A percentile compares a stretch with the other conserved stretches of the same genome.
phyloP scores from a whole-genome alignment of 2,329 filamentous ascomycete species.

The Polychaeton citri region DNA sequence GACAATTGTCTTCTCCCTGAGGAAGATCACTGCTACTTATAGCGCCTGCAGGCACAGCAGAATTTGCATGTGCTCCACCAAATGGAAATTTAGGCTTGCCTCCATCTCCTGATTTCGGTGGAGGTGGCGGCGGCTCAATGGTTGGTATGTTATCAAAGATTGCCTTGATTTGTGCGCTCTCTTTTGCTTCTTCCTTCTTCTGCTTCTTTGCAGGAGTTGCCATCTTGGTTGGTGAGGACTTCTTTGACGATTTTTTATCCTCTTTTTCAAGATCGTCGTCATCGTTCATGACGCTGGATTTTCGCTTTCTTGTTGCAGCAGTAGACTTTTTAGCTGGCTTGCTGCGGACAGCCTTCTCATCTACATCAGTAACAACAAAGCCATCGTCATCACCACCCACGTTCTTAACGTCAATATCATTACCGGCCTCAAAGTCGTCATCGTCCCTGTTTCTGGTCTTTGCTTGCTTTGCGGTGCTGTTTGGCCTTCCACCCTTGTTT shows the following conservation, averaged over 20 bases:
- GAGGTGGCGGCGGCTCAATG: conserved; percentile 71
- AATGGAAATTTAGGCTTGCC: conserved; percentile 60
- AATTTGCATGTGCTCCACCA: conserved; percentile 37
- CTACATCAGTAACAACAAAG: conserved; percentile 30
- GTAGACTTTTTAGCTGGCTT: conserved; percentile 25
- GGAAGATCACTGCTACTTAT: conserved; percentile 60
- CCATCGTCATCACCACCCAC: conserved; percentile 28
- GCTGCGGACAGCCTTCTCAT: conserved; percentile 25
- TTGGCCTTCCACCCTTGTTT: conserved; percentile 2
- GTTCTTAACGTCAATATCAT: conserved; percentile 41
- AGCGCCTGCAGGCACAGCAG: conserved; percentile 46
- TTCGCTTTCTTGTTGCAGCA: conserved; percentile 37
- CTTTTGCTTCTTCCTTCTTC: conserved; percentile 53
- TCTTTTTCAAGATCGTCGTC: conserved; percentile 34
- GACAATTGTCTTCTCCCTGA: conserved; percentile 72
- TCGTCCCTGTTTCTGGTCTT: conserved; percentile 28
- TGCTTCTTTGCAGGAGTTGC: conserved; percentile 39
- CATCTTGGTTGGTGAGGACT: conserved; percentile 35
- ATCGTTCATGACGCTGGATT: conserved; percentile 43
- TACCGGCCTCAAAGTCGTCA: conserved; percentile 26
- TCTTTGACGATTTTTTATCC: conserved; percentile 44
- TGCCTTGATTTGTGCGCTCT: conserved; percentile 60
- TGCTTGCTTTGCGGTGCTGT: conserved; percentile 29
- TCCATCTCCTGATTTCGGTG: conserved; percentile 41
- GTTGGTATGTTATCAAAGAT: conserved; percentile 82